phyloP scores from a whole-genome alignment of 2,329 filamentous ascomycete genomes.

The Plenodomus biglobosus region DNA sequence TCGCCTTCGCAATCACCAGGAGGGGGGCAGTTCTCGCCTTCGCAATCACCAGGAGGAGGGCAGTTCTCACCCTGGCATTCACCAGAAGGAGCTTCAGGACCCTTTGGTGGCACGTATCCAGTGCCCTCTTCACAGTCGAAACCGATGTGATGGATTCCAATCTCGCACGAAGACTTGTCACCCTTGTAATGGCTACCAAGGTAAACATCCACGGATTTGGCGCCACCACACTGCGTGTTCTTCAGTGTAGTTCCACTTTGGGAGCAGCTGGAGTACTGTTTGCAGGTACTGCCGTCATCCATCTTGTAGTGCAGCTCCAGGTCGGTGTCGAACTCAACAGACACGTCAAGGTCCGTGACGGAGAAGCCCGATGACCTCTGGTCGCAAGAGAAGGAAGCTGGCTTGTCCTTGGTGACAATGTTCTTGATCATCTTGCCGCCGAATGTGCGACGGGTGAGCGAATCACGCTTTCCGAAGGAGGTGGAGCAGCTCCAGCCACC shows the following conservation, averaged over 20 bases:
- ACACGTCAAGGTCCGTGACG: conserved; percentile 71
- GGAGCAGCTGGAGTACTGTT: conserved; percentile 67
- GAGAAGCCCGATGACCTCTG: conserved; percentile 63
- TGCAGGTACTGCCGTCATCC: conserved; percentile 79
- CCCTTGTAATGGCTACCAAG: conserved; percentile 54
- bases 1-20: too few relatives aligned
- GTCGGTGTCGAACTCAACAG: conserved; percentile 72
- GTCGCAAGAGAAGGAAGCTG: conserved; percentile 68
- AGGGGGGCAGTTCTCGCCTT: too few relatives aligned
- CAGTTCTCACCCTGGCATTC: too few relatives aligned
- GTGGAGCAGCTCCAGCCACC: conserved; percentile 70
- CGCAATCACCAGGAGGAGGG: too few relatives aligned
- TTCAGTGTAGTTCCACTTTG: conserved; percentile 67
- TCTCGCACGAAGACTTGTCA: conserved; percentile 61
- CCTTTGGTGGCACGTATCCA: conserved; percentile 24
- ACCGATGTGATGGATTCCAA: conserved; percentile 72
- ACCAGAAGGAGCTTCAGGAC: conserved; percentile 13
- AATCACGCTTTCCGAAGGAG: conserved; percentile 62
- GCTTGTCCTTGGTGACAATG: conserved; percentile 53
- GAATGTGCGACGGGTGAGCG: conserved; percentile 50
- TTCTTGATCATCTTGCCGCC: conserved; percentile 48
- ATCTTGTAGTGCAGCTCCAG: conserved; percentile 87
- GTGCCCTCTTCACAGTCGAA: conserved; percentile 66
- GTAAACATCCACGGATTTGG: conserved; percentile 73
- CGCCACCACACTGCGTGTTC: conserved; percentile 92